These are phyloP conservation scores for Zygoascus ofunaensis DNA, from an alignment of 805 yeast genomes.

Conservation along the genomic window DNA sequence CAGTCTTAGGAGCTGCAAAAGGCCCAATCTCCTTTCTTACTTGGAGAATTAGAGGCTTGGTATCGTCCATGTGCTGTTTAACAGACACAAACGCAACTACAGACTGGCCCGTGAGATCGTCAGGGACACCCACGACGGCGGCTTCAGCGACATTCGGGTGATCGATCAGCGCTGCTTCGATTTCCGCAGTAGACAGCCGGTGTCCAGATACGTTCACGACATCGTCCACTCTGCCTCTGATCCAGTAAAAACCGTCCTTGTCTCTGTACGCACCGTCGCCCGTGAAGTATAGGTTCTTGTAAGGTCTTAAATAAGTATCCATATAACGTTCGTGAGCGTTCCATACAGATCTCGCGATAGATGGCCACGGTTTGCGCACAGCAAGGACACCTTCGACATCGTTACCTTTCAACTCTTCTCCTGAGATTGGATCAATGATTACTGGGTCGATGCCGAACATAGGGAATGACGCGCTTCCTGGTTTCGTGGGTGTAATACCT, in stretches of 20 bases:
- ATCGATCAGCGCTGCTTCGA: conserved; percentile 82
- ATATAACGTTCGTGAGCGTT: conserved; percentile 76
- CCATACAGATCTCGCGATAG: conserved; percentile 95
- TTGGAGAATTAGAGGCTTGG: conserved; percentile 68
- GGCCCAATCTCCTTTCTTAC: conserved; percentile 87
- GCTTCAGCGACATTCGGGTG: conserved; percentile 77
- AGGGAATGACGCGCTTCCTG: conserved; percentile 95
- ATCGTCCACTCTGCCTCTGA: conserved; percentile 95
- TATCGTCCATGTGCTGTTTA: conserved; percentile 41
- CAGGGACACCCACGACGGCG: conserved; percentile 94
- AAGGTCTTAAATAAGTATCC: conserved; percentile 88
- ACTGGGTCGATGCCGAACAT: conserved; percentile 89
- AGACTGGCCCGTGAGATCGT: conserved; percentile 95
- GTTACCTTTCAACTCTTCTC: conserved; percentile 71
- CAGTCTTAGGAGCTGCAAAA: conserved; percentile 90
- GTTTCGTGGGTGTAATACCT: conserved; percentile 89
- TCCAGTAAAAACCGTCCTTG: conserved; percentile 93
- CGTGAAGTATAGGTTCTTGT: conserved; percentile 87
- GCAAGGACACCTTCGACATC: conserved; percentile 96
- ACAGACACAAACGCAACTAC: conserved; percentile 89
- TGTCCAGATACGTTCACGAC: conserved; percentile 97
- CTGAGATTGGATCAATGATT: conserved; percentile 87
- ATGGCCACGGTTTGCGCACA: conserved; percentile 87
- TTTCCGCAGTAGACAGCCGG: conserved; percentile 92
- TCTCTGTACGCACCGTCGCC: conserved; percentile 99